Percentiles rank a stretch among this genome's conserved stretches.
phyloP scores from a whole-genome alignment of 768 basidiomycete genomes.

The Boletellus ananas region DNA sequence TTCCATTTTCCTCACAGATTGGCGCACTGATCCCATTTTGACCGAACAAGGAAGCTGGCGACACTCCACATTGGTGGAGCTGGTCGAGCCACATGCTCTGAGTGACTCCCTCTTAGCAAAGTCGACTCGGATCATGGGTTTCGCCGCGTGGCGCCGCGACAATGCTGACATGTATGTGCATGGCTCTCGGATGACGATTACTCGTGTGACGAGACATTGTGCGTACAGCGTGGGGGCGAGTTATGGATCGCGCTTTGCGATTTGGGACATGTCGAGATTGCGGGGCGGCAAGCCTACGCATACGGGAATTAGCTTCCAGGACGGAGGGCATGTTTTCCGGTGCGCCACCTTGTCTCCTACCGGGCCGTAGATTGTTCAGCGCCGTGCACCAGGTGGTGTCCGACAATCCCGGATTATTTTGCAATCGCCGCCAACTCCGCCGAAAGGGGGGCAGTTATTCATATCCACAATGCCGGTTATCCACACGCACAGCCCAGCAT shows the following conservation, averaged over 20 bases:
- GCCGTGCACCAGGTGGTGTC: slow-evolving; percentile 63
- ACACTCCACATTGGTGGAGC: slow-evolving; percentile 63
- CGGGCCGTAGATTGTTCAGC: background rate
- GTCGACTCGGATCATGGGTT: slow-evolving; percentile 48
- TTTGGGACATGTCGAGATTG: slow-evolving; percentile 74
- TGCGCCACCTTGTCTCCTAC: slow-evolving; percentile 24
- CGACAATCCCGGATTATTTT: slow-evolving; percentile 71
- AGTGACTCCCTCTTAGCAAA: slow-evolving; percentile 48
- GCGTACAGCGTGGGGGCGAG: slow-evolving; percentile 63
- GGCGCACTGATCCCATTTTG: slow-evolving; percentile 67
- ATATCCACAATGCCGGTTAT: slow-evolving; percentile 66
- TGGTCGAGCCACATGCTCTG: slow-evolving; percentile 65
- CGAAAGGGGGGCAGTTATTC: slow-evolving; percentile 59
- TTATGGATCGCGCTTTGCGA: slow-evolving; percentile 64
- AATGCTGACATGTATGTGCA: slow-evolving; percentile 65
- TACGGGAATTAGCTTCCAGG: slow-evolving; percentile 60
- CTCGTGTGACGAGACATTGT: background rate
- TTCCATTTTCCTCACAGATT: slow-evolving; percentile 75
- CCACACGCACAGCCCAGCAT: slow-evolving; percentile 59
- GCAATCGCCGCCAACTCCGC: slow-evolving; percentile 65
- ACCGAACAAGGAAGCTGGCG: slow-evolving; percentile 53
- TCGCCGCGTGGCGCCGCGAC: slow-evolving; percentile 67
- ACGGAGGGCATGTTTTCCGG: slow-evolving; percentile 69
- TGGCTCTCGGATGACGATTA: background rate
- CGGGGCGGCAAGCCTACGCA: slow-evolving; percentile 69